These are phyloP conservation scores for Dentipellis fragilis DNA, from an alignment of 768 basidiomycete genomes.

Conservation along the genomic window DNA sequence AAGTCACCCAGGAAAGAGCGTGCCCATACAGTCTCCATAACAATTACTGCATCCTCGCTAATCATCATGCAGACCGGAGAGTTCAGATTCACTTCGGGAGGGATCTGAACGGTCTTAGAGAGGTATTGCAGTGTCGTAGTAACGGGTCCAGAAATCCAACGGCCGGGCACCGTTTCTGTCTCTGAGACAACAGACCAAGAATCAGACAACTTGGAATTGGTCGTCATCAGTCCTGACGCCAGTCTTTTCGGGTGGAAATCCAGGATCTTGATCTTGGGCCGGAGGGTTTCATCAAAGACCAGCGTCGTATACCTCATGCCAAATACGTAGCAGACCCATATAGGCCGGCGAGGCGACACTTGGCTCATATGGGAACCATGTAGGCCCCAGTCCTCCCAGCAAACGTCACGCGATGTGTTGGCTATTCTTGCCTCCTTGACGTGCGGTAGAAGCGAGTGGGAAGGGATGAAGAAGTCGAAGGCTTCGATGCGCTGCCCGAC, in stretches of 20 bases:
- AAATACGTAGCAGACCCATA: constrained; percentile 9
- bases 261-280: constrained; percentile 2
- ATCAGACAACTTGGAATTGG: no score
- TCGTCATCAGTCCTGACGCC: no score
- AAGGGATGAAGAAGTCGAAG: constrained; percentile 2
- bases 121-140: no score
- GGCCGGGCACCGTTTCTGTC: no score
- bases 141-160: no score
- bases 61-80: constrained; percentile 5
- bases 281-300: not conserved
- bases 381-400: constrained; percentile 7
- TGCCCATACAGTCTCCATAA: constrained; percentile 6
- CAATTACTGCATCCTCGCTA: constrained; percentile 11
- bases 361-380: not conserved
- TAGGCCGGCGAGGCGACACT: not conserved
- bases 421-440: not conserved
- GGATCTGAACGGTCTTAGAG: not conserved
- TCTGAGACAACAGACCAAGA: no score
- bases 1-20: no score
- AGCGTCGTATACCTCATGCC: constrained; percentile 10
- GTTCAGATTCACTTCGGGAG: not conserved
- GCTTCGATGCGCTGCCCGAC: not conserved
- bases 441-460: constrained; percentile 2
- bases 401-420: not conserved
- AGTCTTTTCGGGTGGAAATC: constrained; percentile 7